phyloP scores from a whole-genome alignment of 2,329 filamentous ascomycete genomes.

The Phoma herbarum region DNA sequence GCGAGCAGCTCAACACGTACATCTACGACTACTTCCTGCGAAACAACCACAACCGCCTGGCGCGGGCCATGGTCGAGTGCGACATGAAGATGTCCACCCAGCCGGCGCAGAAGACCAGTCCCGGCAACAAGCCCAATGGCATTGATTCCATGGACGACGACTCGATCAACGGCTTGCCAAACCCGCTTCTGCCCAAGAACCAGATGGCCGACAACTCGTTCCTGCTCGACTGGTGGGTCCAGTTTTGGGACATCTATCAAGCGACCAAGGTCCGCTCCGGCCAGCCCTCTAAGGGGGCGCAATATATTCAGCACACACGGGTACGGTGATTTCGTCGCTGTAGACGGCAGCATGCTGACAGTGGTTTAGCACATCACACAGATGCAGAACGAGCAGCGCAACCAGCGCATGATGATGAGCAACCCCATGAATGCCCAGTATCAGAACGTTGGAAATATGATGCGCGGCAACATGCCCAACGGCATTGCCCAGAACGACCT shows the following conservation, averaged over 20 bases:
- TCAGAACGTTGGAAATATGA: conserved; percentile 63
- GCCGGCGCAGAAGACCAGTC: conserved; percentile 68
- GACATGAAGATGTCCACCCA: conserved; percentile 65
- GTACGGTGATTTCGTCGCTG: conserved; percentile 60
- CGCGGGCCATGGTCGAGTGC: conserved; percentile 66
- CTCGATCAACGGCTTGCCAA: conserved; percentile 85
- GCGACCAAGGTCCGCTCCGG: conserved; percentile 71
- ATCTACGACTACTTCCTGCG: conserved; percentile 93
- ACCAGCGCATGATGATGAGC: conserved; percentile 78
- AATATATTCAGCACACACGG: conserved; percentile 85
- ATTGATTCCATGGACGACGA: conserved; percentile 80
- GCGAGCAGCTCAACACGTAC: conserved; percentile 78
- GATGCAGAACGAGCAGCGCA: conserved; percentile 69
- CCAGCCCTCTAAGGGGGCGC: conserved; percentile 56
- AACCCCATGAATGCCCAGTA: conserved; percentile 59
- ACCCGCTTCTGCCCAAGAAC: conserved; percentile 70
- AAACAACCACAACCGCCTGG: conserved; percentile 83
- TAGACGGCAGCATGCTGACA: background rate
- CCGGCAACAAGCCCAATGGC: conserved; percentile 71
- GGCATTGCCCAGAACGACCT: conserved; percentile 70
- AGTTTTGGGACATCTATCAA: conserved; percentile 96
- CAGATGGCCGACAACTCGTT: conserved; percentile 78
- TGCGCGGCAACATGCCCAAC: conserved; percentile 69
- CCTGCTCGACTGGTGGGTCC: conserved; percentile 95
- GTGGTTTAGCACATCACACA: conserved; percentile 69